Evolutionary conservation across 202 grass and related monocot species (phyloP), one percentile per base, ranked within the genome.

Genomic region (Elaeis oleifera): DNA sequence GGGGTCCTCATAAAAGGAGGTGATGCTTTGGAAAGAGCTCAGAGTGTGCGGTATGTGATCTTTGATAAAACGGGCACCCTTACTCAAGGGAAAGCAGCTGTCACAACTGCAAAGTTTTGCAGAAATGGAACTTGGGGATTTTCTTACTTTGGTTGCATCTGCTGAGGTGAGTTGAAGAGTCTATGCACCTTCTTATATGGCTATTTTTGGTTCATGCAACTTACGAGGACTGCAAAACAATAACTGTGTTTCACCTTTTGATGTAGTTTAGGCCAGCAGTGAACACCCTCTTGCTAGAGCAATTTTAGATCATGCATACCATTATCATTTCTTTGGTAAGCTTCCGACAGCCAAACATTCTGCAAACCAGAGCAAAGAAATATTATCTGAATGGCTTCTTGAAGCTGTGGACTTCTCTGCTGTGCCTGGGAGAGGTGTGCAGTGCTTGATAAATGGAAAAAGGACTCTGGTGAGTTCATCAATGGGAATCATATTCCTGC

Each of bases 61-160:
- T 96, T 96, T 16, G 90, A 88, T 70, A 95, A 95, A 72, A 95
- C 90, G 11, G 86, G 86, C 17, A 95, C 90, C 53, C 76, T 95
- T 32, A 95, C 90, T 31, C 86, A 95, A 90, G 90, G 90, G 61
- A 95, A 82, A 49, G 90, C 90, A 50, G 80, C 81, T 70, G 90
- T 95, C 24, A 95, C 90, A 56, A 71, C 79, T 48, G 84, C 77
- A 56, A 92, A 97, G 69, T 71, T 97, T 89, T 63, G 56, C 79
- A 1, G 94, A 83, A 73, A 92, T 97, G 88, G 85, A 92, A 51
- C 81, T 97, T 20, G 94, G 84, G 55, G 77, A 97, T 75, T 92
- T 97, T 67, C 84, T 97, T 49, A 91, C 74, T 57, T 61, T 97
- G 23, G 88, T 86, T 80, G 94, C 94, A 72, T 97, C 94, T 15